Percentiles rank a stretch among this genome's conserved stretches.
Evolutionary conservation across 345 rosid genomes (phyloP).

Genomic region (Eutrema japonicum): DNA sequence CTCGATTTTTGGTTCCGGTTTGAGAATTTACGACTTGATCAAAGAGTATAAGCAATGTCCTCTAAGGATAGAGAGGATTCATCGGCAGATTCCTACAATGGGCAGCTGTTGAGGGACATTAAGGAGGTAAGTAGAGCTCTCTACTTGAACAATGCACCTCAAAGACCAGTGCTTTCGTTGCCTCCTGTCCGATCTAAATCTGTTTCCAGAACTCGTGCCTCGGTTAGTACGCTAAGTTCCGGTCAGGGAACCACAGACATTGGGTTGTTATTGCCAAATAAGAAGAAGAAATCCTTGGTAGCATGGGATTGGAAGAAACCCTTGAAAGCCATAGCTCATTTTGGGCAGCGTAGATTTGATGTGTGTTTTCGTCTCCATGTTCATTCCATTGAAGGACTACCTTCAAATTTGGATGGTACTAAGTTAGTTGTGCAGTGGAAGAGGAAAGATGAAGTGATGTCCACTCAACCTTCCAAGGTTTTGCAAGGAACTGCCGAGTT

Average conservation of each 20-base stretch:
- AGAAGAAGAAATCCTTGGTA: constrained; percentile 56
- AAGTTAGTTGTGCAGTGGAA: constrained; percentile 69
- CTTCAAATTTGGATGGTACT: constrained; percentile 51
- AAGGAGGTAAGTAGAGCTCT: constrained; percentile 80
- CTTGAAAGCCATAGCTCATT: constrained; percentile 70
- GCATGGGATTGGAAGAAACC: constrained; percentile 86
- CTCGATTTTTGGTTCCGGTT: constrained; percentile 2
- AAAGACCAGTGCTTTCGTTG: constrained; percentile 47
- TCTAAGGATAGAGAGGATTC: constrained; percentile 42
- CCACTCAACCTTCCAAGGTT: constrained; percentile 55
- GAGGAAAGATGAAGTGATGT: constrained; percentile 65
- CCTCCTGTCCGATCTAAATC: constrained; percentile 53
- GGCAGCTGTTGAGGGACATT: constrained; percentile 69
- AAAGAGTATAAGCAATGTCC: constrained; percentile 49
- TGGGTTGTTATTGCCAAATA: constrained; percentile 24
- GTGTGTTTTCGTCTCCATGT: constrained; percentile 74
- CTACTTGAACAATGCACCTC: constrained; percentile 53
- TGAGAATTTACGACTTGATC: constrained; percentile 19
- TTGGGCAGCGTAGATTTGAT: constrained; percentile 57
- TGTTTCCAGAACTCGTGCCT: constrained; percentile 45
- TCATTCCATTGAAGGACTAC: constrained; percentile 79
- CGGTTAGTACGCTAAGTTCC: constrained; percentile 42
- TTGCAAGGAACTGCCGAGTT: constrained; percentile 62
- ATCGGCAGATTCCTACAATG: constrained; percentile 48
- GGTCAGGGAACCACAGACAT: constrained; percentile 33